Conservation (phyloP, 192 early-diverging fungal species). For the Gaertneriomyces sp. region DNA sequence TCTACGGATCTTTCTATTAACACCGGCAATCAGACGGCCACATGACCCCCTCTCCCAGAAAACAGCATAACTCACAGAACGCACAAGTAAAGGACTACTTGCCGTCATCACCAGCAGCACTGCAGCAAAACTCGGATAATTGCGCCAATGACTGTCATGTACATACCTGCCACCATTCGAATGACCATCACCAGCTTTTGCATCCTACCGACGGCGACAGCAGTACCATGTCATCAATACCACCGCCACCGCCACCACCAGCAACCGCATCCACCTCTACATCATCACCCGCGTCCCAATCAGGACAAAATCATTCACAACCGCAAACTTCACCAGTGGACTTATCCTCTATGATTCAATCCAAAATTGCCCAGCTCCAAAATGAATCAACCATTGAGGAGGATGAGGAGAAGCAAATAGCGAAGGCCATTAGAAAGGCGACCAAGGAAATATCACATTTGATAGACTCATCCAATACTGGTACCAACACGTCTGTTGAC, state of each 20-base stretch:
- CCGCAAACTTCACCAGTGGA: constrained; percentile 42
- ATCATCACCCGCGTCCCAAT: constrained; percentile 4
- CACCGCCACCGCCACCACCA: neutral
- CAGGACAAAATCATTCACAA: constrained; percentile 9
- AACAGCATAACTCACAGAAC: too few relatives aligned
- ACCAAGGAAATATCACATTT: constrained; percentile 51
- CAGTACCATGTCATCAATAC: neutral
- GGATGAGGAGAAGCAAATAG: constrained; percentile 58
- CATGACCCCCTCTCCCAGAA: too few relatives aligned
- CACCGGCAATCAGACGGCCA: too few relatives aligned
- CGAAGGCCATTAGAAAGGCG: constrained; percentile 57
- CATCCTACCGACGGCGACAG: neutral
- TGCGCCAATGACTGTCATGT: too few relatives aligned
- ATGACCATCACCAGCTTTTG: neutral
- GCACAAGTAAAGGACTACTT: too few relatives aligned
- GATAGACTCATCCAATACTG: constrained; percentile 24
- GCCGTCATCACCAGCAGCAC: too few relatives aligned
- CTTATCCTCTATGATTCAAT: constrained; percentile 51
- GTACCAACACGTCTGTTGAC: constrained; percentile 27
- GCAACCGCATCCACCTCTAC: constrained; percentile 1
- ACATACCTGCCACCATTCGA: too few relatives aligned
- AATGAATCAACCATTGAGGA: constrained; percentile 43
- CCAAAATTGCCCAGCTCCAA: constrained; percentile 56
- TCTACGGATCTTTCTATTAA: too few relatives aligned
- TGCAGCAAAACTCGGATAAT: too few relatives aligned